A percentile compares a stretch with the other conserved stretches of the same genome.
Conservation (phyloP, 768 basidiomycete species). For the Boletus rufocinnamomeus region DNA sequence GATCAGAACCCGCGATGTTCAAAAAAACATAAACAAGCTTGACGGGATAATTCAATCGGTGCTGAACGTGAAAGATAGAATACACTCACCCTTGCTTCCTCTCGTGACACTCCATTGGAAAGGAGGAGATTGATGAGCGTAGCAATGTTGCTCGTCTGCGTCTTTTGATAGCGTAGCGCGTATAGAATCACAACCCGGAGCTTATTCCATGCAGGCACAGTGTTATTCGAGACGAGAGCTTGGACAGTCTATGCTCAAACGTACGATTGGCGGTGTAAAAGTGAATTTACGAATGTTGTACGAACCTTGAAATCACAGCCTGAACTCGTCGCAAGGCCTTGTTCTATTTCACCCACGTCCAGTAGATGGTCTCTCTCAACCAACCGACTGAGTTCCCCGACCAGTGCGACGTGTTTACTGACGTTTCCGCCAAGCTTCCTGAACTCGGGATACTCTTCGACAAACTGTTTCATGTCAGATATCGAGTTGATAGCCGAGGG, state of each 20-base stretch:
- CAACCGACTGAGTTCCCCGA: constrained; percentile 91
- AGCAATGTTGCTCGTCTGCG: constrained; percentile 78
- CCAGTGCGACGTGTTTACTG: constrained; percentile 96
- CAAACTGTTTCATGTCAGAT: constrained; percentile 93
- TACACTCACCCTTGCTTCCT: constrained; percentile 65
- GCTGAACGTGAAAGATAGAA: constrained; percentile 9
- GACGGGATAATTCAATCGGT: constrained; percentile 13
- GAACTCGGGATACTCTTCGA: constrained; percentile 99
- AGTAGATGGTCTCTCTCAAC: constrained; percentile 85
- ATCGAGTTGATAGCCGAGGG: constrained; percentile 90
- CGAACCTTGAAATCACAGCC: constrained; percentile 85
- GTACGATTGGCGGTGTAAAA: constrained; percentile 1
- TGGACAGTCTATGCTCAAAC: constrained; percentile 68
- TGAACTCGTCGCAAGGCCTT: constrained; percentile 90
- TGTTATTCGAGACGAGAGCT: constrained; percentile 65
- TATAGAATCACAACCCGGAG: constrained; percentile 89
- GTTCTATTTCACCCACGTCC: constrained; percentile 92
- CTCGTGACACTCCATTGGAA: constrained; percentile 71
- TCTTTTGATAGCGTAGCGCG: constrained; percentile 93
- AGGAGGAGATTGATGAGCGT: constrained; percentile 73
- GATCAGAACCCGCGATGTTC: constrained; percentile 92
- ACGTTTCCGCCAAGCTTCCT: constrained; percentile 96
- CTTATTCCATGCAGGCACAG: constrained; percentile 78
- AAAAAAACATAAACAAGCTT: constrained; percentile 92
- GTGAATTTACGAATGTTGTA: constrained; percentile 1